Percentiles rank a stretch among this genome's conserved stretches.
phyloP scores from a whole-genome alignment of 495 filamentous ascomycete species.

The Sphaerosporella brunnea region DNA sequence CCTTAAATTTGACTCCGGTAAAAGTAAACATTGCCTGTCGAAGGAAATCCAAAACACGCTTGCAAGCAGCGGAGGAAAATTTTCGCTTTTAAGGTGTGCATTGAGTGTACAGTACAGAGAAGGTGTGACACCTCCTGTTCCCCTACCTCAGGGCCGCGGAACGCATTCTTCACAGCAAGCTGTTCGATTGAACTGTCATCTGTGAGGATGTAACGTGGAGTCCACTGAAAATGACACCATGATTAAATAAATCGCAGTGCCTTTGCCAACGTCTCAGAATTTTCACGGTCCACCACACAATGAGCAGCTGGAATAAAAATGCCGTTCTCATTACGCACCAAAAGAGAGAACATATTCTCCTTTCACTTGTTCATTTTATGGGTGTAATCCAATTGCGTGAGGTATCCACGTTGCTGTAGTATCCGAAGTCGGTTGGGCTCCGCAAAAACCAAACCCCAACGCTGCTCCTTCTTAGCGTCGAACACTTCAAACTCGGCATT shows the following conservation, averaged over 20 bases:
- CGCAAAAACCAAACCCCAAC: neutral
- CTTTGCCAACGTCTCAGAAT: constrained; percentile 1
- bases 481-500: neutral
- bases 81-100: neutral
- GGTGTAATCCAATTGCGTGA: neutral
- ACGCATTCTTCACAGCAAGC: neutral
- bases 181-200: constrained; percentile 7
- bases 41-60: neutral
- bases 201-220: constrained; percentile 5
- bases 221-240: constrained; percentile 1
- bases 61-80: neutral
- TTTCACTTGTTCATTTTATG: neutral
- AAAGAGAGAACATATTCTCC: constrained; percentile 7
- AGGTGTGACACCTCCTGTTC: neutral
- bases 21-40: neutral
- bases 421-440: neutral
- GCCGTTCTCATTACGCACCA: constrained; percentile 3
- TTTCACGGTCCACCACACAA: constrained; percentile 1
- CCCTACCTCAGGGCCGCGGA: neutral
- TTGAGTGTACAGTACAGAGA: neutral
- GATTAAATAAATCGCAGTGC: neutral
- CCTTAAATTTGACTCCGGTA: neutral
- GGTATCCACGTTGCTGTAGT: neutral
- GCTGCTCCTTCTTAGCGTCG: neutral
- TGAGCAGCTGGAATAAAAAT: constrained; percentile 1